phyloP scores from a whole-genome alignment of 2,329 filamentous ascomycete genomes.

The Teratosphaeria destructans region DNA sequence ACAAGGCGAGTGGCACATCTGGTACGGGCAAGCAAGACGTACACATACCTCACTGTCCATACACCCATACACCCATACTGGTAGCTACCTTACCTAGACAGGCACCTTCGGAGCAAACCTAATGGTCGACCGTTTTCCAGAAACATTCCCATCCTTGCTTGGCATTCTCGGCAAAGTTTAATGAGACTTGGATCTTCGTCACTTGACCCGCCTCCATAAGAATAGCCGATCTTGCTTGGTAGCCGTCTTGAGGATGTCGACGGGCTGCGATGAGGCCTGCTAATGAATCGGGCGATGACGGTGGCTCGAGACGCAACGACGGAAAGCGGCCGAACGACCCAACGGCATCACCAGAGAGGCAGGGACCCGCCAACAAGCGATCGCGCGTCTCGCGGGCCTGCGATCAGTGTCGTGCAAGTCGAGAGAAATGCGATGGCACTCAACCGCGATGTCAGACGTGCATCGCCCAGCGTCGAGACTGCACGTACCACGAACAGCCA shows the following conservation, averaged over 20 bases:
- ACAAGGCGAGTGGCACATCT: too few relatives aligned
- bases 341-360: constrained; percentile 5
- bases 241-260: background rate
- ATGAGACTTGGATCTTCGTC: background rate
- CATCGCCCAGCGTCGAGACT: constrained; percentile 50
- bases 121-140: background rate
- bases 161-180: background rate
- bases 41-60: too few relatives aligned
- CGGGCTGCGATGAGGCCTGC: background rate
- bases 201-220: background rate
- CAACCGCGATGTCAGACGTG: constrained; percentile 58
- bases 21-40: too few relatives aligned
- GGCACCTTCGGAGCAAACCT: background rate
- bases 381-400: constrained; percentile 33
- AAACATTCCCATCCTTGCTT: background rate
- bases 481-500: constrained; percentile 61
- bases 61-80: too few relatives aligned
- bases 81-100: background rate
- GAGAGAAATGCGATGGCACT: constrained; percentile 62
- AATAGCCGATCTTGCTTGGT: background rate
- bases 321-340: constrained; percentile 7
- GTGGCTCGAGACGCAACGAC: background rate
- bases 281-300: background rate
- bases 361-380: constrained; percentile 43
- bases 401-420: constrained; percentile 25